Evolutionary conservation across 78 protist genomes (phyloP).

Genomic region (Polysphondylium violaceum): DNA sequence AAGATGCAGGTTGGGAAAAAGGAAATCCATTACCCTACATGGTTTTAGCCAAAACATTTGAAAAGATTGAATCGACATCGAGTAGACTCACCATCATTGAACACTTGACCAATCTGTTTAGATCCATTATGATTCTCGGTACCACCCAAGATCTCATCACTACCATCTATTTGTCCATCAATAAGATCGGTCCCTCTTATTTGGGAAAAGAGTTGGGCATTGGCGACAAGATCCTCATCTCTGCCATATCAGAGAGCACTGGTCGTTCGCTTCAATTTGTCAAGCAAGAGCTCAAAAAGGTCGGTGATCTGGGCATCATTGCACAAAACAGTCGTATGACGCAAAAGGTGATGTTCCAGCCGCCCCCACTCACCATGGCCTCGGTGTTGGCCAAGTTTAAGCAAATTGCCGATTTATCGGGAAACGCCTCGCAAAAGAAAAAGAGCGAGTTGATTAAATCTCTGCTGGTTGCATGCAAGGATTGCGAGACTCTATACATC

Average conservation of each 20-base stretch:
- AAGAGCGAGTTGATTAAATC: conserved; percentile 83
- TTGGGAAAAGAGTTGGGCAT: conserved; percentile 96
- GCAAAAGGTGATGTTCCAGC: conserved; percentile 46
- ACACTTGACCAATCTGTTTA: conserved; percentile 69
- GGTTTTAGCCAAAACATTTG: conserved; percentile 82
- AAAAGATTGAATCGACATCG: conserved; percentile 78
- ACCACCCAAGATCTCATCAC: conserved; percentile 79
- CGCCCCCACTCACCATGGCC: conserved; percentile 80
- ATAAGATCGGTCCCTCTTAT: conserved; percentile 90
- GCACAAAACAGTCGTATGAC: conserved; percentile 76
- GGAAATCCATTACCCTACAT: conserved; percentile 80
- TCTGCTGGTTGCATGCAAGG: conserved; percentile 86
- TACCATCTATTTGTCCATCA: conserved; percentile 78
- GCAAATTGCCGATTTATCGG: conserved; percentile 78
- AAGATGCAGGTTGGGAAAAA: conserved; percentile 82
- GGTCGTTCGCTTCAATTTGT: conserved; percentile 77
- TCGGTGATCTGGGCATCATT: conserved; percentile 95
- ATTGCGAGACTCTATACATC: conserved; percentile 83
- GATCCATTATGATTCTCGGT: conserved; percentile 46
- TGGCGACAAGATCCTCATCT: conserved; percentile 91
- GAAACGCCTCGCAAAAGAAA: conserved; percentile 48
- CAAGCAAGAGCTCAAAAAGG: conserved; percentile 54
- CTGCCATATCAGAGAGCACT: conserved; percentile 89
- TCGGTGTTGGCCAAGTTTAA: conserved; percentile 52
- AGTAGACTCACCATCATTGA: conserved; percentile 74